Percentiles rank a stretch among this genome's conserved stretches.
These are phyloP conservation scores for Solanum appendiculatum DNA, from an alignment of 257 asterid genomes.

Conservation along the genomic window DNA sequence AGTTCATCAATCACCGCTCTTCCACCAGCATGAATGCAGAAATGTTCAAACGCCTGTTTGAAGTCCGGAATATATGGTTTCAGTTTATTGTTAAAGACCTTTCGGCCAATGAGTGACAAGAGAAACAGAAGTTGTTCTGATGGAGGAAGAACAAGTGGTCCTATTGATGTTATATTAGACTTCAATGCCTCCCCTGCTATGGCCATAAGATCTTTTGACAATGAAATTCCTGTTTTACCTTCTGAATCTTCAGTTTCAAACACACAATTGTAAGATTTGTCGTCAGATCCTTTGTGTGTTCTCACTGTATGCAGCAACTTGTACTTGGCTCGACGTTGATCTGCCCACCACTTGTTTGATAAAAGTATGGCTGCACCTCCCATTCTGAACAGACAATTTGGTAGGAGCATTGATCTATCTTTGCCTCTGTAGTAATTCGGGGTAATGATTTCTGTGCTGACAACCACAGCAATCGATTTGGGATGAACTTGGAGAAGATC, in stretches of 20 bases:
- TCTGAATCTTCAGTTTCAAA: constrained; percentile 11
- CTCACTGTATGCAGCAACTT: constrained; percentile 11
- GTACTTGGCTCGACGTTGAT: constrained; percentile 10
- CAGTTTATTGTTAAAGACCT: not conserved
- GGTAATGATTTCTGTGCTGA: constrained; percentile 22
- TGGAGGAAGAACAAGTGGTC: constrained; percentile 21
- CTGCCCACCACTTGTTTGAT: constrained; percentile 7
- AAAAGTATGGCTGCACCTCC: constrained; percentile 18
- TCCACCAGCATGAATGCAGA: constrained; percentile 31
- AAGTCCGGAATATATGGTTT: constrained; percentile 20
- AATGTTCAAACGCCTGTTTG: constrained; percentile 21
- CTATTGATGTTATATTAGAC: constrained; percentile 22
- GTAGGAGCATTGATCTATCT: constrained; percentile 25
- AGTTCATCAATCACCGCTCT: constrained; percentile 26
- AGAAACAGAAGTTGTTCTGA: constrained; percentile 16
- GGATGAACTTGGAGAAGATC: constrained; percentile 14
- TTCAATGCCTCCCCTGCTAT: constrained; percentile 24
- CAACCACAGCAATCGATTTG: constrained; percentile 4
- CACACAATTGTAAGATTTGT: constrained; percentile 14
- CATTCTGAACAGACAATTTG: constrained; percentile 23
- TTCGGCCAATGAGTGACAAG: not conserved
- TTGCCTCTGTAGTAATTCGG: constrained; percentile 19
- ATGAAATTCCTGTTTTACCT: constrained; percentile 17
- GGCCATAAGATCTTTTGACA: constrained; percentile 20
- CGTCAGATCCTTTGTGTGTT: constrained; percentile 14